Evolutionary conservation across 2,329 filamentous ascomycete species (phyloP).

Genomic region (Raffaelea arxii): DNA sequence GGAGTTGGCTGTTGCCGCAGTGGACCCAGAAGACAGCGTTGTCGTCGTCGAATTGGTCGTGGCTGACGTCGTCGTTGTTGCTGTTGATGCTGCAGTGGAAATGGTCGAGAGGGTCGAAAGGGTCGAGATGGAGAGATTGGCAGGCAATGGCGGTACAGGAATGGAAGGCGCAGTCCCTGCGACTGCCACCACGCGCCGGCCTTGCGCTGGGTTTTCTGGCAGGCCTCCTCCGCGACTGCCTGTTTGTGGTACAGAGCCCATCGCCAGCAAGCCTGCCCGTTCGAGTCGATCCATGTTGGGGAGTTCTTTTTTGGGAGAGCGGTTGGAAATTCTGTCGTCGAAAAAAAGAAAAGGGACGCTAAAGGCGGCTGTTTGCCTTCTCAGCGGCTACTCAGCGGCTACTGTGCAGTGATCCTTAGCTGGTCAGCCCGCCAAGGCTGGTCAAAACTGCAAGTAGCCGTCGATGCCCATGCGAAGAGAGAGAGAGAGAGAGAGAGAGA

Average conservation of each 20-base stretch:
- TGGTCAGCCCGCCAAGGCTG: neutral
- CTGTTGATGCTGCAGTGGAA: neutral
- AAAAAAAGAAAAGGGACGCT: neutral
- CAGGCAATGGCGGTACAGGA: slow-evolving; percentile 25
- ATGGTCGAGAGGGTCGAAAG: slow-evolving; percentile 16
- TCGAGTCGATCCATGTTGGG: slow-evolving; percentile 13
- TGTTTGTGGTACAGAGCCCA: slow-evolving; percentile 6
- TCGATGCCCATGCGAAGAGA: neutral
- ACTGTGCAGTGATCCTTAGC: no score
- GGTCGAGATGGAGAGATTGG: slow-evolving; percentile 24
- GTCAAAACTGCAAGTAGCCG: neutral
- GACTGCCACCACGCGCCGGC: slow-evolving; percentile 19
- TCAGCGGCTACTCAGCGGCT: neutral
- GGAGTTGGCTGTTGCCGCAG: slow-evolving; percentile 10
- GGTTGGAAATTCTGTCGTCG: neutral
- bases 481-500: neutral
- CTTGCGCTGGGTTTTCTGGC: slow-evolving; percentile 26
- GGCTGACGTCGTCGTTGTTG: neutral
- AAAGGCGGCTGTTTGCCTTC: neutral
- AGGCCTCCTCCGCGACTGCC: slow-evolving; percentile 17
- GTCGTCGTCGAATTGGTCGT: neutral
- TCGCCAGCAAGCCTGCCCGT: slow-evolving; percentile 9
- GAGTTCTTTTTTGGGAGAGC: neutral
- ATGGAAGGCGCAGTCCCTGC: slow-evolving; percentile 20
- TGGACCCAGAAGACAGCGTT: neutral